phyloP scores from a whole-genome alignment of 2,329 filamentous ascomycete species.

The Hypoxylon sp. region DNA sequence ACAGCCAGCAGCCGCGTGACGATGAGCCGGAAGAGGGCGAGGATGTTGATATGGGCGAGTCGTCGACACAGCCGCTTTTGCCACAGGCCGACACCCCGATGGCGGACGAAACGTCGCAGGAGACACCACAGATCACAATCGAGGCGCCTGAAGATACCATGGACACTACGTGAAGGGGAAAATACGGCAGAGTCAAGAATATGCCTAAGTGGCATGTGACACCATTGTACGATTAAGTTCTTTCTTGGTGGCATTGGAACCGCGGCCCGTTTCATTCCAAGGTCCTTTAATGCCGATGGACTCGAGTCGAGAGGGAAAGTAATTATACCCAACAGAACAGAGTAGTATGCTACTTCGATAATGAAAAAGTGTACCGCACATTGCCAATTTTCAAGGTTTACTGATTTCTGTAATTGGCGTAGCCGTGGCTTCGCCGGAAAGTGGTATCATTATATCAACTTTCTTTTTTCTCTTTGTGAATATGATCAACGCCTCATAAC shows the following conservation, averaged over 20 bases:
- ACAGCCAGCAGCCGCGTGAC: constrained; percentile 49
- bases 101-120: constrained; percentile 59
- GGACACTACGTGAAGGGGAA: constrained; percentile 65
- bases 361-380: constrained; percentile 7
- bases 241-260: neutral
- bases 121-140: constrained; percentile 61
- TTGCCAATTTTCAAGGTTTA: neutral
- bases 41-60: constrained; percentile 53
- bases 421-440: constrained; percentile 1
- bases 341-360: constrained; percentile 10
- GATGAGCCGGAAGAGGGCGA: constrained; percentile 56
- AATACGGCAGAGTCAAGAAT: neutral
- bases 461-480: constrained; percentile 18
- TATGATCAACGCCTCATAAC: constrained; percentile 14
- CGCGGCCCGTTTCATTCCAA: constrained; percentile 39
- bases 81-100: constrained; percentile 52
- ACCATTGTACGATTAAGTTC: neutral
- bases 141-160: constrained; percentile 69
- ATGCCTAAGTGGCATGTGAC: neutral
- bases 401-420: neutral
- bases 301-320: neutral
- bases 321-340: constrained; percentile 29
- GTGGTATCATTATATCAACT: constrained; percentile 39
- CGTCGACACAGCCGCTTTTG: constrained; percentile 51
- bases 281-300: neutral